These are phyloP conservation scores for Euphorbia lathyris DNA, from an alignment of 345 rosid genomes.

Conservation along the genomic window DNA sequence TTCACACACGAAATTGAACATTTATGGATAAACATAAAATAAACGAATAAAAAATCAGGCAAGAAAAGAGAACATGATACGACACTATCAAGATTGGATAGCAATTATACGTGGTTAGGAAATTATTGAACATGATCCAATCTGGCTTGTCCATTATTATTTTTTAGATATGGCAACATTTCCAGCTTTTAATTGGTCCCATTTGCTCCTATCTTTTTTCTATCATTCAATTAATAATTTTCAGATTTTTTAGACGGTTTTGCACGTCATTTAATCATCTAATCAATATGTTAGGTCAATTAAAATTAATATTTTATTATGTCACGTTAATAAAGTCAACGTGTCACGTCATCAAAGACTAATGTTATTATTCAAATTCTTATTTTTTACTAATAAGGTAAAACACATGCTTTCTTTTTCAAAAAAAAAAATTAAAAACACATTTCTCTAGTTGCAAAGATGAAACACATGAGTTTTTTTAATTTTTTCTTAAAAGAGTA, in stretches of 20 bases:
- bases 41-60: not conserved
- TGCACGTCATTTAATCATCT: no score
- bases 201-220: slow-evolving; percentile 13
- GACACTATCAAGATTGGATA: slow-evolving; percentile 1
- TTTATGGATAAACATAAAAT: not conserved
- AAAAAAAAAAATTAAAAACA: no score
- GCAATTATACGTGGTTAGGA: not conserved
- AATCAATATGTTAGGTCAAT: no score
- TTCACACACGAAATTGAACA: not conserved
- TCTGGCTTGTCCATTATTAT: slow-evolving; percentile 19
- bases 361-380: no score
- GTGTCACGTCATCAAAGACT: no score
- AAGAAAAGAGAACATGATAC: not conserved
- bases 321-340: no score
- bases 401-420: no score
- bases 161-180: slow-evolving; percentile 14
- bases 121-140: slow-evolving; percentile 17
- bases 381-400: no score
- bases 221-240: not conserved
- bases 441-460: no score
- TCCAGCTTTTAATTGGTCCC: slow-evolving; percentile 42
- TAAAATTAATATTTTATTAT: no score
- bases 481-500: no score
- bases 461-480: no score
- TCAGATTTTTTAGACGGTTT: not conserved